Evolutionary conservation across 2,329 filamentous ascomycete genomes (phyloP), one percentile per base, ranked within the genome.

Genomic region (Trichoderma polysporum): DNA sequence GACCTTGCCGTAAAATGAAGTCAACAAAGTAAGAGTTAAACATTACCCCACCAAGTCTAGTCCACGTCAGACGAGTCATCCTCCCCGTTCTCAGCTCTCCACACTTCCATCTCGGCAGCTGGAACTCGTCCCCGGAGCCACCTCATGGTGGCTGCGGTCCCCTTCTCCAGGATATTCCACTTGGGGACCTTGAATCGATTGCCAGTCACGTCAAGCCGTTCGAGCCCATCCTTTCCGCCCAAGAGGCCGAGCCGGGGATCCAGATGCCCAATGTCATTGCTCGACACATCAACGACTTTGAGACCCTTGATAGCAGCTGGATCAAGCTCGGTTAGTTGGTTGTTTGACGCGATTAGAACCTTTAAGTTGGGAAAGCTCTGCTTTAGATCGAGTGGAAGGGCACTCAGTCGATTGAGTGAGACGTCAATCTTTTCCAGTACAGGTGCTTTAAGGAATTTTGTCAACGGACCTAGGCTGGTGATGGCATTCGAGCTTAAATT

Each of bases 101-200:
- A 88, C n/a, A 80, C 79, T 0, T 77, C 82, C 84, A 84, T 86
- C 72, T 88, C 86, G 0, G 82, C 84, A 1, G 84, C 81, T 0
- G 91, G 89, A 39, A 97, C 90, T 65, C 90, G 86, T 31, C 92
- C 91, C 68, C 91, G 86, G 59, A 97, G 78, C 91, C 93, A 97
- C 58, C 88, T 84, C 71, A 97, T 80, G 0, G 93, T 90, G 2
- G 92, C 90, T 72, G 97, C 93, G 0, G 94, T 97, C 0, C 94
- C 94, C 69, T 93, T 91, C 68, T 94, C 91, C 56, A 98, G 80
- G 7, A 97, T 86, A 69, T 91, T 91, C 81, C 91, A 94, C 66
- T 91, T 88, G 0, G 94, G 94, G 35, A 97, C 93, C 35, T 92
- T 85, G 79, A 98, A 98, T 35, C 89, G 85, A 76, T 98, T 98